Conservation (phyloP, 2,329 filamentous ascomycete genomes). For the Penicillium aurantiogriseum region DNA sequence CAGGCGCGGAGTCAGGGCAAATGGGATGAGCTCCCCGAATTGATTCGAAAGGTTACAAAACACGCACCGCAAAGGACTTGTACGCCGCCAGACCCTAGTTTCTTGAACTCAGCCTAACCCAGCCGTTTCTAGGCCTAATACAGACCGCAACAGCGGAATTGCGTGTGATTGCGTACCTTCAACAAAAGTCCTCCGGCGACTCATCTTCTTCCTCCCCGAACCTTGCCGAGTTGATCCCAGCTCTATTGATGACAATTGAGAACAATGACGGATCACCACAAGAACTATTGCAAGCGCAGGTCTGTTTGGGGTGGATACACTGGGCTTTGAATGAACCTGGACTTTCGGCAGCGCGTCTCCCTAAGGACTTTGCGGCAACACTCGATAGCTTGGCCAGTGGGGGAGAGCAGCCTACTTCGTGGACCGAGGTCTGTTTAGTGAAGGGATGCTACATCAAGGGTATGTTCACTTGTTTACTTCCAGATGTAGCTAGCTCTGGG, state of each 20-base stretch:
- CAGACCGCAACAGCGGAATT: conserved; percentile 68
- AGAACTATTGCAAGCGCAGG: conserved; percentile 71
- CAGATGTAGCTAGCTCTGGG: neutral
- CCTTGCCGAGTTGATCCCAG: conserved; percentile 41
- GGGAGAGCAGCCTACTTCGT: conserved; percentile 60
- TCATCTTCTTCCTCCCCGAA: conserved; percentile 43
- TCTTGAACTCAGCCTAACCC: conserved; percentile 19
- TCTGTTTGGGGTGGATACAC: conserved; percentile 82
- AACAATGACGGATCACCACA: conserved; percentile 54
- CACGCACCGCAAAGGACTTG: conserved; percentile 83
- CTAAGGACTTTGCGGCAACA: conserved; percentile 59
- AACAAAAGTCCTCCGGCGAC: conserved; percentile 32
- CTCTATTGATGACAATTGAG: conserved; percentile 54
- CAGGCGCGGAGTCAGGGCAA: conserved; percentile 81
- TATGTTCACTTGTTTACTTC: conserved; percentile 38
- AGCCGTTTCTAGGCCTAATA: conserved; percentile 57
- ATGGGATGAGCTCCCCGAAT: conserved; percentile 83
- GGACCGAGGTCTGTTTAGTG: conserved; percentile 78
- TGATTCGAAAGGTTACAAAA: conserved; percentile 90
- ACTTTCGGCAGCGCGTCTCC: conserved; percentile 61
- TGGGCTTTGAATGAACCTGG: conserved; percentile 72
- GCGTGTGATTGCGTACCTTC: conserved; percentile 59
- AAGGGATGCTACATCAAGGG: conserved; percentile 78
- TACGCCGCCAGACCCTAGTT: conserved; percentile 45
- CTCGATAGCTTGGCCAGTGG: conserved; percentile 54